These are phyloP conservation scores for Sporothrix phasma DNA, from an alignment of 2,329 filamentous ascomycete genomes.

Conservation along the genomic window DNA sequence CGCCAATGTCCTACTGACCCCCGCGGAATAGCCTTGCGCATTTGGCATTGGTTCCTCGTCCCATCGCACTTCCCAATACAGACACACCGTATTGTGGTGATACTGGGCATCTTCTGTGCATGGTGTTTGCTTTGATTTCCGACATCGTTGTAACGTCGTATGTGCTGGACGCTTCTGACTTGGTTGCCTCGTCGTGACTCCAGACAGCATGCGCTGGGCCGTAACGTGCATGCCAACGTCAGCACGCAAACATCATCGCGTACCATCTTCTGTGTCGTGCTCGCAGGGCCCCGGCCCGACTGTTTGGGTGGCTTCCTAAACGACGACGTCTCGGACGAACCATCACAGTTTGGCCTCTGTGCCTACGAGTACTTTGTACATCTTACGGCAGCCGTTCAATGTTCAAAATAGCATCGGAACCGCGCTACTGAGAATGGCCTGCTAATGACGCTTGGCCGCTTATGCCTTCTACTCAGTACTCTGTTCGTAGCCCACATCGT, in stretches of 20 bases:
- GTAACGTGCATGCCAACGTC: background rate
- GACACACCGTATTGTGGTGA: background rate
- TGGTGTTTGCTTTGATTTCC: background rate
- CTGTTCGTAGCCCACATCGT: background rate
- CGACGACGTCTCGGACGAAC: too few relatives aligned
- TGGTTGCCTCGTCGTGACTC: constrained; percentile 2
- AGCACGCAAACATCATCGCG: constrained; percentile 7
- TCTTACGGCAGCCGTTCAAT: background rate
- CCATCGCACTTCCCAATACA: background rate
- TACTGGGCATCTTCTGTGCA: background rate
- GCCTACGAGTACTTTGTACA: background rate
- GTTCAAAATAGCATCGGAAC: background rate
- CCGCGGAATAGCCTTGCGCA: background rate
- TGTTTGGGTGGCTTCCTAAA: constrained; percentile 5
- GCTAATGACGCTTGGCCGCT: background rate
- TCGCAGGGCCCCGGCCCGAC: background rate
- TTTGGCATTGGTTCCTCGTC: background rate
- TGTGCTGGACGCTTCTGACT: too few relatives aligned
- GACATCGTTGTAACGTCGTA: too few relatives aligned
- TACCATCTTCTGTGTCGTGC: background rate
- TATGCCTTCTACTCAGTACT: background rate
- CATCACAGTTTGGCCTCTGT: background rate
- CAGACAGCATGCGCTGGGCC: constrained; percentile 1
- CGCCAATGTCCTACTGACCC: background rate
- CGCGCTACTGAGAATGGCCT: background rate